A percentile compares a stretch with the other conserved stretches of the same genome.
Evolutionary conservation across 345 rosid genomes (phyloP).

Genomic region (Citrus trifoliata): DNA sequence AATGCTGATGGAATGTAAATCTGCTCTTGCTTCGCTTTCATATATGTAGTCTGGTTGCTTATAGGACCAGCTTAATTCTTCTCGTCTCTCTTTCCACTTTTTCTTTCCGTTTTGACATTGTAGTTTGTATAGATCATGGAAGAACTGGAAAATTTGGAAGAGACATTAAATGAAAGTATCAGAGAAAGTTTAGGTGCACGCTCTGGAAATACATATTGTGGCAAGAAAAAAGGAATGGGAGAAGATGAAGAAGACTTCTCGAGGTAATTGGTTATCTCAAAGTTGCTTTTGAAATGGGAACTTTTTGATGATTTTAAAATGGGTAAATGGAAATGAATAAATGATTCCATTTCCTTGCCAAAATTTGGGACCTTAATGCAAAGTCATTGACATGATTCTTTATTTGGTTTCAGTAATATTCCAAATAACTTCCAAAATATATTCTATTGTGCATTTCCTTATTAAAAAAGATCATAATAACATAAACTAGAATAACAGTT

Average conservation of each 20-base stretch:
- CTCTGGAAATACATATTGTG: constrained; percentile 41
- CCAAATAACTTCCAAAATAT: not conserved
- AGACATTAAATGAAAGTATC: constrained; percentile 90
- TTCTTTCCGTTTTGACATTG: not conserved
- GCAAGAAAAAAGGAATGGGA: constrained; percentile 54
- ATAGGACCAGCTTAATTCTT: not conserved
- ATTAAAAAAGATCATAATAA: not conserved
- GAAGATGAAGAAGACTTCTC: constrained; percentile 61
- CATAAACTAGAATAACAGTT: not conserved
- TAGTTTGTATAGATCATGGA: constrained; percentile 58
- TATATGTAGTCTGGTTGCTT: not conserved
- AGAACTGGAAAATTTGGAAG: constrained; percentile 97
- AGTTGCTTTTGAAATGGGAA: constrained; percentile 6
- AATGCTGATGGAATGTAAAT: not conserved
- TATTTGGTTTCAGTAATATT: not conserved
- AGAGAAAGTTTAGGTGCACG: constrained; percentile 90
- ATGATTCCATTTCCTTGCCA: not conserved
- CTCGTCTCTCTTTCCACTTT: not conserved
- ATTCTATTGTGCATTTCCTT: not conserved
- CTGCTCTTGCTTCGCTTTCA: not conserved
- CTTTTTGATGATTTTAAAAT: constrained; percentile 1
- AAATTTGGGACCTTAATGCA: not conserved
- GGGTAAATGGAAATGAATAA: not conserved
- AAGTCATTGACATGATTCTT: not conserved
- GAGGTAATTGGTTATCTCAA: constrained; percentile 44